A percentile compares a stretch with the other conserved stretches of the same genome.
These are phyloP conservation scores for Mucor racemosus DNA, from an alignment of 371 early-diverging fungal genomes.

Conservation along the genomic window DNA sequence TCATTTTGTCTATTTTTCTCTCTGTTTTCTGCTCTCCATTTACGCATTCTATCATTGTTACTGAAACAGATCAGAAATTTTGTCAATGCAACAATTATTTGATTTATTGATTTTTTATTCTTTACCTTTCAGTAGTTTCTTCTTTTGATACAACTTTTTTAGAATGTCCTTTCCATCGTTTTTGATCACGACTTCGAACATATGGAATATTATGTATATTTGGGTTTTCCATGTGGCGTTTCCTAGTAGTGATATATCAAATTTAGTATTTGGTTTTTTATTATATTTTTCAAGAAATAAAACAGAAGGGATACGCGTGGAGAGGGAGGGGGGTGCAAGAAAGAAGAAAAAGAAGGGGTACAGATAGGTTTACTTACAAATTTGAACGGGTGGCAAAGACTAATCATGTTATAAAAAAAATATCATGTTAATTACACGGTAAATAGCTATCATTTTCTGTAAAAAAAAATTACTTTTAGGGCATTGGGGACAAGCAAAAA, in stretches of 20 bases:
- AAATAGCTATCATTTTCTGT: background rate
- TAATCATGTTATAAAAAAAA: slow-evolving; percentile 7
- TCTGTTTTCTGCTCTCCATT: slow-evolving; percentile 68
- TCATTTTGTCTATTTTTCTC: slow-evolving; percentile 73
- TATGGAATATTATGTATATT: slow-evolving; percentile 56
- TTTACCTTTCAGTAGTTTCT: slow-evolving; percentile 57
- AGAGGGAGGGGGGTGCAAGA: too few relatives aligned
- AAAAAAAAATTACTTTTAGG: slow-evolving; percentile 42
- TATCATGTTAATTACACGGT: background rate
- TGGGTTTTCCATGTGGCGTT: slow-evolving; percentile 45
- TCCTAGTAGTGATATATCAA: slow-evolving; percentile 12
- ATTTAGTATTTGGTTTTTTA: too few relatives aligned
- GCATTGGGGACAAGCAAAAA: slow-evolving; percentile 53
- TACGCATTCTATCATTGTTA: slow-evolving; percentile 56
- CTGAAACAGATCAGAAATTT: slow-evolving; percentile 27
- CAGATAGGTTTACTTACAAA: slow-evolving; percentile 35
- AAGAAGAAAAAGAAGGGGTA: background rate
- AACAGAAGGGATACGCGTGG: background rate
- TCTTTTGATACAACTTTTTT: slow-evolving; percentile 58
- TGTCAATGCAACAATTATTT: slow-evolving; percentile 18
- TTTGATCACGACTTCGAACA: slow-evolving; percentile 58
- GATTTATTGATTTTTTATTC: slow-evolving; percentile 26
- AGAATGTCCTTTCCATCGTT: slow-evolving; percentile 61
- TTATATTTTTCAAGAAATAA: too few relatives aligned
- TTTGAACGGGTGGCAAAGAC: slow-evolving; percentile 58